Conservation (phyloP, 1,284 basidiomycete genomes). For the Gastroboletus turbinatus region DNA sequence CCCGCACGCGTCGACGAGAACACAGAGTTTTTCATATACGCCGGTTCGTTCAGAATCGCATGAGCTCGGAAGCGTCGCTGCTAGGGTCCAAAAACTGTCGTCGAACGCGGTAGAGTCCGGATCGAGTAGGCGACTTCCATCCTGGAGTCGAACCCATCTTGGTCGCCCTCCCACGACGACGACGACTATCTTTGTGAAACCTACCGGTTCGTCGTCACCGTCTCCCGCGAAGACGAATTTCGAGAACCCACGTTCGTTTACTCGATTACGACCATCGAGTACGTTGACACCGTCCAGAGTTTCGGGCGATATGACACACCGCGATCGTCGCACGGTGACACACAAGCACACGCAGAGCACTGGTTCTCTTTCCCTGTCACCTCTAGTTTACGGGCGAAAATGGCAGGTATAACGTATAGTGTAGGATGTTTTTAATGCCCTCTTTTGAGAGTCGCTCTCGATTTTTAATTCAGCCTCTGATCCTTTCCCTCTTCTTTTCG, state of each 20-base stretch:
- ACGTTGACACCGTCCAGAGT: not conserved
- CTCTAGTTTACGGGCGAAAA: not conserved
- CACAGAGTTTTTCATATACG: slow-evolving; percentile 15
- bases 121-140: slow-evolving; percentile 16
- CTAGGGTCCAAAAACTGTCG: slow-evolving; percentile 1
- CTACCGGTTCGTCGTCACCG: not conserved
- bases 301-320: not conserved
- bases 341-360: slow-evolving; percentile 5
- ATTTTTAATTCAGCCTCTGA: not conserved
- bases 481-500: not conserved
- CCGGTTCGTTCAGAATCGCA: not conserved
- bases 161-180: not conserved
- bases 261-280: slow-evolving; percentile 1
- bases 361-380: not conserved
- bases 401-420: not conserved
- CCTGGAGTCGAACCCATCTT: slow-evolving; percentile 9
- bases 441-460: not conserved
- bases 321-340: slow-evolving; percentile 4
- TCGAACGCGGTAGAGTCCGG: slow-evolving; percentile 8
- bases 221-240: not conserved
- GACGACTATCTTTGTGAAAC: not conserved
- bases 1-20: slow-evolving; percentile 1
- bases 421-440: not conserved
- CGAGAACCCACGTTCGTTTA: not conserved
- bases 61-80: slow-evolving; percentile 1